Evolutionary conservation across 2,329 filamentous ascomycete genomes (phyloP), one percentile per base, ranked within the genome.

Genomic region (Aspergillus amoenus): DNA sequence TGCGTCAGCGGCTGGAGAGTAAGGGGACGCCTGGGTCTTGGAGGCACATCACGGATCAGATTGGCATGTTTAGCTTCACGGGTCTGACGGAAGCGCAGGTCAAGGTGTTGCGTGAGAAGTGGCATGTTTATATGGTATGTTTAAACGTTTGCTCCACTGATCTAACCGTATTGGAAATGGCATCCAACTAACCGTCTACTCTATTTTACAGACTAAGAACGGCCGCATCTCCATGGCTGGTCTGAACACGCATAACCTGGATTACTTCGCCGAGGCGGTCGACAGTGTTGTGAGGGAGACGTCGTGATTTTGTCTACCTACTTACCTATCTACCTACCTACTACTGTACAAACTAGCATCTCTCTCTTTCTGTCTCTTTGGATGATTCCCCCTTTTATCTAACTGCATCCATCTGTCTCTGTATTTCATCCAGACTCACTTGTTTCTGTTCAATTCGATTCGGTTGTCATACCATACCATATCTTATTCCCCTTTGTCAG

Each of bases 31-130:
- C 93, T 0, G 93, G 93, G 32, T 89, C 84, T 13, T 99, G 94
- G 94, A 91, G 93, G 71, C 94, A 99, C 78, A 96, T 99, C 73
- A 97, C 93, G 15, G 90, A 95, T 69, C 94, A 99, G 83, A 99
- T 99, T 72, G 94, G 94, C 79, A 99, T 99, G 94, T 99, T 99
- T 80, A 93, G 88, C 75, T 99, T 96, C 56, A 82, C 81, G 0
- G 83, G 82, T 0, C 69, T 85, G 58, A 78, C 60, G 4, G 76
- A 80, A 57, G 58, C 69, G 3, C 81, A 84, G 61, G 81, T 84
- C 3, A 64, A 69, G 63, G 66, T 72, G 46, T 63, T 81, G 59
- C 68, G 76, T 32, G 75, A 78, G 52, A 78, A 80, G 67, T 79
- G 76, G 73, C 79, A 81, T 59, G 72, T 81, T 42, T 81, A 81